Conservation (phyloP, 768 basidiomycete species). For the Leucocoprinus birnbaumii region DNA sequence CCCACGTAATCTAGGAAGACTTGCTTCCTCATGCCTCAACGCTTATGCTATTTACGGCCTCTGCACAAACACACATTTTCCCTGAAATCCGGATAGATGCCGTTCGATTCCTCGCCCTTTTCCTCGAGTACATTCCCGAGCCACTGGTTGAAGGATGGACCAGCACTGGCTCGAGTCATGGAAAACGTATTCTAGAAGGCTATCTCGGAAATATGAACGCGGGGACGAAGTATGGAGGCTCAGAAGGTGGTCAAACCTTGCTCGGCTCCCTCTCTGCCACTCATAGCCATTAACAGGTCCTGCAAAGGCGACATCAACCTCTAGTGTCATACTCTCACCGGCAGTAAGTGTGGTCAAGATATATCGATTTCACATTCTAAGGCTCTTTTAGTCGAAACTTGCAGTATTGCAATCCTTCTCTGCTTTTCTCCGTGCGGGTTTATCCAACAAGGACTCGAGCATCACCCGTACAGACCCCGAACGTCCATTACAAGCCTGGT, state of each 20-base stretch:
- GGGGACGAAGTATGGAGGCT: slow-evolving; percentile 58
- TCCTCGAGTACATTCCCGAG: slow-evolving; percentile 68
- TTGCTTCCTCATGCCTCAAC: slow-evolving; percentile 72
- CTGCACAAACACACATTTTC: slow-evolving; percentile 92
- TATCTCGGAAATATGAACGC: slow-evolving; percentile 78
- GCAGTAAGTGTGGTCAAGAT: slow-evolving; percentile 39
- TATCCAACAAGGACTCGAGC: background rate
- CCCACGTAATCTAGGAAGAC: slow-evolving; percentile 46
- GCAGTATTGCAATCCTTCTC: slow-evolving; percentile 72
- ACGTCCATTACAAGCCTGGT: slow-evolving; percentile 51
- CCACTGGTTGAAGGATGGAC: slow-evolving; percentile 70
- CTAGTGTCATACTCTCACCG: slow-evolving; percentile 63
- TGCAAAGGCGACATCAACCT: slow-evolving; percentile 52
- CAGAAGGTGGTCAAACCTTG: slow-evolving; percentile 42
- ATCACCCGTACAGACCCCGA: background rate
- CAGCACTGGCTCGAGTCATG: slow-evolving; percentile 45
- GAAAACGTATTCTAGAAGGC: slow-evolving; percentile 68
- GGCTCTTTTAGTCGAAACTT: slow-evolving; percentile 61
- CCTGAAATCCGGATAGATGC: slow-evolving; percentile 94
- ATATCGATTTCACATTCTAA: slow-evolving; percentile 5
- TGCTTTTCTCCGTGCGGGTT: slow-evolving; percentile 45
- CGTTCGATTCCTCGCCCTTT: slow-evolving; percentile 71
- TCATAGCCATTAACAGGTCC: slow-evolving; percentile 28
- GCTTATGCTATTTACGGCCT: slow-evolving; percentile 82
- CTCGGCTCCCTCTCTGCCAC: background rate